phyloP scores from a whole-genome alignment of 2,329 filamentous ascomycete genomes.

The Arthrocladium fulminans region DNA sequence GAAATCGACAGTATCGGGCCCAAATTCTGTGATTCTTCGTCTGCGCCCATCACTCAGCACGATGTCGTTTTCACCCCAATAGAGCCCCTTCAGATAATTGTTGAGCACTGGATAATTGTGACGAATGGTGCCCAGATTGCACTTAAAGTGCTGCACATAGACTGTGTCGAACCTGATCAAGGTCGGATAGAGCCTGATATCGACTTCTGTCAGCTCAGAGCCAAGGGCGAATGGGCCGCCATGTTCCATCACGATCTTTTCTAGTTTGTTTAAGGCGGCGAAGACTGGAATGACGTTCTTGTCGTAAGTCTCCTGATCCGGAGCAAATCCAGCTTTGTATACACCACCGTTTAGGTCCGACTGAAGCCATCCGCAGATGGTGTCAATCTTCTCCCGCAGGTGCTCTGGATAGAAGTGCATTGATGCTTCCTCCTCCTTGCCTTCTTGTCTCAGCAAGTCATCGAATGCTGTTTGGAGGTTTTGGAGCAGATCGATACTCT shows the following conservation, averaged over 20 bases:
- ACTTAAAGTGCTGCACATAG: slow-evolving; percentile 60
- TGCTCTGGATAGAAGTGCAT: slow-evolving; percentile 47
- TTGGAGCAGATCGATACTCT: slow-evolving; percentile 50
- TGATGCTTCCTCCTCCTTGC: slow-evolving; percentile 25
- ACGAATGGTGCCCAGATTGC: slow-evolving; percentile 52
- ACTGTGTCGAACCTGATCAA: slow-evolving; percentile 52
- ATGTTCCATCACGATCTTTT: slow-evolving; percentile 39
- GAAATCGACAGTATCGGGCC: slow-evolving; percentile 51
- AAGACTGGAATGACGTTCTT: slow-evolving; percentile 48
- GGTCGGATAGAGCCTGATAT: slow-evolving; percentile 50
- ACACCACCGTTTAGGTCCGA: slow-evolving; percentile 51
- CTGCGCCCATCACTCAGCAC: slow-evolving; percentile 35
- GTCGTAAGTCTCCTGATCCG: slow-evolving; percentile 48
- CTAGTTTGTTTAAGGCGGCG: slow-evolving; percentile 51
- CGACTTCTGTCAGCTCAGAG: slow-evolving; percentile 48
- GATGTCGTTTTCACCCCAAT: slow-evolving; percentile 41
- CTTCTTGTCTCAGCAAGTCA: slow-evolving; percentile 33
- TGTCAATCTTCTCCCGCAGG: slow-evolving; percentile 44
- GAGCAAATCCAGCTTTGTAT: slow-evolving; percentile 54
- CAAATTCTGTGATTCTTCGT: slow-evolving; percentile 3
- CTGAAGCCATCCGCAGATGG: slow-evolving; percentile 46
- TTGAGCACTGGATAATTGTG: slow-evolving; percentile 52
- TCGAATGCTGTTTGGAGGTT: slow-evolving; percentile 52
- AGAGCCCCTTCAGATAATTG: slow-evolving; percentile 53
- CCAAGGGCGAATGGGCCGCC: slow-evolving; percentile 51